Percentiles rank a stretch among this genome's conserved stretches.
These are phyloP conservation scores for Malassezia sp. DNA, from an alignment of 1,284 basidiomycete genomes.

Conservation along the genomic window DNA sequence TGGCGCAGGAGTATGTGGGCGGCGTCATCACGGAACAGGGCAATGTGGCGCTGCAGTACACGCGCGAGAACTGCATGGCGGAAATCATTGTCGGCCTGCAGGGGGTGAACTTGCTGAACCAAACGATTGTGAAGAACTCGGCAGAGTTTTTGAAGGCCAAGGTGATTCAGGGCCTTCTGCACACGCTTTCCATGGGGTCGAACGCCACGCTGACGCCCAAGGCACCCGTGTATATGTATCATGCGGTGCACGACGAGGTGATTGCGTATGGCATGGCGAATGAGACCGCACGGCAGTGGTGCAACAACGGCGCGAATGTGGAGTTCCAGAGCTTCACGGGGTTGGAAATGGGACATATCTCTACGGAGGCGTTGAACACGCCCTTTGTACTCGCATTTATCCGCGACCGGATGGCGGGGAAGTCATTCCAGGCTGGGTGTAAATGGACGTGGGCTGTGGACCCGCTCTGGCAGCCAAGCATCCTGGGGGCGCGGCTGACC, in stretches of 20 bases:
- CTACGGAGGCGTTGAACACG: slow-evolving; percentile 14
- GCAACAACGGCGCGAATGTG: slow-evolving; percentile 32
- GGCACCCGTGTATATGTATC: slow-evolving; percentile 32
- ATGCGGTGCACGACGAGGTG: slow-evolving; percentile 33
- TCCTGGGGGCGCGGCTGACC: slow-evolving; percentile 8
- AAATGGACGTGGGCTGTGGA: slow-evolving; percentile 1
- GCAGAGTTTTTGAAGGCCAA: slow-evolving; percentile 1
- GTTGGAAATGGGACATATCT: slow-evolving; percentile 15
- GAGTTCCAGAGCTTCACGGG: slow-evolving; percentile 19
- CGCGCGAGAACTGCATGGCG: slow-evolving; percentile 18
- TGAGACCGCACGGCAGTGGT: slow-evolving; percentile 27
- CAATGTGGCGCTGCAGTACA: slow-evolving; percentile 15
- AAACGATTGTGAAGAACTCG: slow-evolving; percentile 3
- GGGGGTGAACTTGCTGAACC: slow-evolving; percentile 12
- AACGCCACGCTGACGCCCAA: slow-evolving; percentile 16
- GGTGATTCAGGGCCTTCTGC: not conserved
- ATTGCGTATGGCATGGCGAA: slow-evolving; percentile 22
- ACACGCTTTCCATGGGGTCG: slow-evolving; percentile 6
- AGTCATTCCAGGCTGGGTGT: not conserved
- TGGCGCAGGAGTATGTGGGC: slow-evolving; percentile 24
- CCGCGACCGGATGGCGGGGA: slow-evolving; percentile 10
- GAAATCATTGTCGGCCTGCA: slow-evolving; percentile 18
- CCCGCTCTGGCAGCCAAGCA: slow-evolving; percentile 13
- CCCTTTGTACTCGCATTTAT: slow-evolving; percentile 15
- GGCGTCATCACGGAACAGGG: slow-evolving; percentile 25